These are phyloP conservation scores for Rossbeevera mucosa DNA, from an alignment of 768 basidiomycete genomes.

Conservation along the genomic window DNA sequence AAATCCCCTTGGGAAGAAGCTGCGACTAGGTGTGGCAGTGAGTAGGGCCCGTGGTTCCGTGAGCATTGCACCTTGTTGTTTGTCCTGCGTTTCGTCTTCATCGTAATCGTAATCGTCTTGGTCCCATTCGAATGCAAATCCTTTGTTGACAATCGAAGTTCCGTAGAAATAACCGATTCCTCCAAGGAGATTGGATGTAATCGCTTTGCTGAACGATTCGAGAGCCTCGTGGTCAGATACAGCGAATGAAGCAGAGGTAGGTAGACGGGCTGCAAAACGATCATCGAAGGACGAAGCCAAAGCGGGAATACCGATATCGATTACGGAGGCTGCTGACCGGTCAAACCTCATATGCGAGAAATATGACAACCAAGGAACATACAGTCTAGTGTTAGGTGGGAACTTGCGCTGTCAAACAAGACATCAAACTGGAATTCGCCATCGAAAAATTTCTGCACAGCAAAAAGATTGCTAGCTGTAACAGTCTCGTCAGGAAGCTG, in stretches of 20 bases:
- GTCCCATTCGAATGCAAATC: conserved; percentile 91
- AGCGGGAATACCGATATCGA: conserved; percentile 69
- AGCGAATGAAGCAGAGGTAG: conserved; percentile 53
- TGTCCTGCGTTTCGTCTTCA: conserved; percentile 35
- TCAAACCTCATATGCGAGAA: conserved; percentile 1
- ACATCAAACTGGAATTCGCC: conserved; percentile 88
- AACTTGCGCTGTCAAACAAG: conserved; percentile 75
- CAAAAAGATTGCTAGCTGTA: conserved; percentile 74
- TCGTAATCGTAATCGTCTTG: conserved; percentile 47
- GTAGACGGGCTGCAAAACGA: conserved; percentile 69
- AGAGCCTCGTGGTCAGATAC: conserved; percentile 46
- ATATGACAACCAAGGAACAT: conserved; percentile 22
- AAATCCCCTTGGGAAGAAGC: conserved; percentile 97
- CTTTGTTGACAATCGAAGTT: conserved; percentile 76
- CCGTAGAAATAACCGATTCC: conserved; percentile 97
- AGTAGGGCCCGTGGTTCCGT: conserved; percentile 74
- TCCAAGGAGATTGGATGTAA: conserved; percentile 88
- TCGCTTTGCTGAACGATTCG: conserved; percentile 74
- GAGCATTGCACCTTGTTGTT: conserved; percentile 51
- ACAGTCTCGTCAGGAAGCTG: conserved; percentile 72
- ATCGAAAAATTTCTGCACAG: conserved; percentile 81
- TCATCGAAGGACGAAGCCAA: conserved; percentile 55
- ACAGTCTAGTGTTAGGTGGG: conserved; percentile 63
- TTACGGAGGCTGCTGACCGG: conserved; percentile 43
- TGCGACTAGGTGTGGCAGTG: conserved; percentile 91